These are phyloP conservation scores for Beauveria brongniartii DNA, from an alignment of 2,329 filamentous ascomycete genomes.

Conservation along the genomic window DNA sequence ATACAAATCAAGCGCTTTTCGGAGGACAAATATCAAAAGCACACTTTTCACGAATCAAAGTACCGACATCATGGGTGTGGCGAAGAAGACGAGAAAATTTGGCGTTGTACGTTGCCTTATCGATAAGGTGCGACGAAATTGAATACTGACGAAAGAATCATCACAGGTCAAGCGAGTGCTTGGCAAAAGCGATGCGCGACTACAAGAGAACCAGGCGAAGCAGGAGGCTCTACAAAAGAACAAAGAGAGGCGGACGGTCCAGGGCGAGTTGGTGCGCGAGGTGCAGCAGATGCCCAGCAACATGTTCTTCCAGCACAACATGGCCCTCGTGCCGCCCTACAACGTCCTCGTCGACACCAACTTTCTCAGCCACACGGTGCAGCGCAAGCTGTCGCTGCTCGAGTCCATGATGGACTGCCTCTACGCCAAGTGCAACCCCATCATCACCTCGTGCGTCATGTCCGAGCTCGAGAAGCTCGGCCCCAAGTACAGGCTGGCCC, in stretches of 20 bases:
- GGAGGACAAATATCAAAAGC: neutral
- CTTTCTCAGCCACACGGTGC: slow-evolving; percentile 84
- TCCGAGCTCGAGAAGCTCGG: slow-evolving; percentile 86
- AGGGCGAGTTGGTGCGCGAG: slow-evolving; percentile 61
- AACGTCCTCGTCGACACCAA: slow-evolving; percentile 77
- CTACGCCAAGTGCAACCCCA: slow-evolving; percentile 82
- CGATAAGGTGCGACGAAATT: slow-evolving; percentile 18
- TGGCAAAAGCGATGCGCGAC: slow-evolving; percentile 67
- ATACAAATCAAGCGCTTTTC: neutral
- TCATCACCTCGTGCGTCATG: slow-evolving; percentile 73
- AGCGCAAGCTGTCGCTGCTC: slow-evolving; percentile 80
- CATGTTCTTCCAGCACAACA: slow-evolving; percentile 87
- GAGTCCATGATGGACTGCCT: slow-evolving; percentile 90
- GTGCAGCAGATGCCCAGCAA: slow-evolving; percentile 74
- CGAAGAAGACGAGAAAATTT: slow-evolving; percentile 90
- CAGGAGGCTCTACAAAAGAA: slow-evolving; percentile 35
- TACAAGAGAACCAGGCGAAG: slow-evolving; percentile 70
- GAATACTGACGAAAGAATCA: neutral
- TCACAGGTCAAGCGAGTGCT: slow-evolving; percentile 70
- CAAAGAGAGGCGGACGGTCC: slow-evolving; percentile 43
- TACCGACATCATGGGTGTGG: slow-evolving; percentile 61
- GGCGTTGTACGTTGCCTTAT: slow-evolving; percentile 44
- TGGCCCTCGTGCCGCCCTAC: slow-evolving; percentile 77
- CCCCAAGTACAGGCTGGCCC: slow-evolving; percentile 76
- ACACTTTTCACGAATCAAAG: neutral